Percentiles rank a stretch among this genome's conserved stretches.
Conservation (phyloP, 2,329 filamentous ascomycete species). For the Hymenoscyphus infarciens region DNA sequence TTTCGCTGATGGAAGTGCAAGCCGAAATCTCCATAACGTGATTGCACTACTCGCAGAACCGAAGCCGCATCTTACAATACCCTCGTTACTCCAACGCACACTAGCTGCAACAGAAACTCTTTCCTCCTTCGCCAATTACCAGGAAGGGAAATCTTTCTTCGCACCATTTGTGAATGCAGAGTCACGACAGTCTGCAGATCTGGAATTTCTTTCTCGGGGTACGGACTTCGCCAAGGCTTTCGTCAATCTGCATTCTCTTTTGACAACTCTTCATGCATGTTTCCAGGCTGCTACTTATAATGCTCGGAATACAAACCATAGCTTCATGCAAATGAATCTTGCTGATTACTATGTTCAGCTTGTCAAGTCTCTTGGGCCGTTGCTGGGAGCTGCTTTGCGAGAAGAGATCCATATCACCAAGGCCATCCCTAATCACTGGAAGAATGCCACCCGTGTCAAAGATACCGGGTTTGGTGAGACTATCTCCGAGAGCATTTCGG, state of each 20-base stretch:
- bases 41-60: conserved; percentile 76
- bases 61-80: conserved; percentile 75
- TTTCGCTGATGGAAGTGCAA: conserved; percentile 63
- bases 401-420: conserved; percentile 77
- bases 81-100: conserved; percentile 72
- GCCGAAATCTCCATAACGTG: conserved; percentile 68
- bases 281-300: conserved; percentile 56
- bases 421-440: conserved; percentile 68
- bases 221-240: conserved; percentile 76
- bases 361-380: conserved; percentile 68
- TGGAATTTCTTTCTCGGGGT: conserved; percentile 55
- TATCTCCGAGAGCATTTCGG: conserved; percentile 14
- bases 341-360: conserved; percentile 79
- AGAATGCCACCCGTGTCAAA: conserved; percentile 26
- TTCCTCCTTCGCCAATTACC: conserved; percentile 56
- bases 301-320: conserved; percentile 54
- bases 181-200: conserved; percentile 37
- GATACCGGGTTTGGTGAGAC: conserved; percentile 25
- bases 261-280: conserved; percentile 69
- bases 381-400: conserved; percentile 77
- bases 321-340: conserved; percentile 75
- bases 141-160: conserved; percentile 61
- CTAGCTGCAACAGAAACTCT: conserved; percentile 67
- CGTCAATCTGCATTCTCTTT: conserved; percentile 70
- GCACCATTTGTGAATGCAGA: conserved; percentile 55